Conservation (phyloP, 73 alveolate genomes). For the Symbiodinium natans region DNA sequence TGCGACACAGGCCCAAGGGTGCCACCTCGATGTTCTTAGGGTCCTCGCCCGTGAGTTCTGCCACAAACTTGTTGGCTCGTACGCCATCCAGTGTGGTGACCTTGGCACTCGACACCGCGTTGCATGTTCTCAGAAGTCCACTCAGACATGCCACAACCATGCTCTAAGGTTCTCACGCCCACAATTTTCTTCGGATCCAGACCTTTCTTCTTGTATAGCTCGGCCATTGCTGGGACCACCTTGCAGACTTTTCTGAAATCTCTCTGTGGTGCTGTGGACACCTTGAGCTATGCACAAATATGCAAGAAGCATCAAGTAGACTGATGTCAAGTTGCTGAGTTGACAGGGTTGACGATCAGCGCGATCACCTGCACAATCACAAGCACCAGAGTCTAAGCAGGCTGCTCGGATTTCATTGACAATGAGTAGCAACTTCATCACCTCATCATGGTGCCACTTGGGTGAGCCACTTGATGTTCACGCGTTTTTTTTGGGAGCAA, state of each 20-base stretch:
- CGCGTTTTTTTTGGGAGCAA: too few relatives aligned
- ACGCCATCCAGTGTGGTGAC: slow-evolving; percentile 26
- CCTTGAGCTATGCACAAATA: background rate
- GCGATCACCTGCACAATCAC: background rate
- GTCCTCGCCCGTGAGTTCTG: background rate
- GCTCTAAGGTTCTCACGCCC: background rate
- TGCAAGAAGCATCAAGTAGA: too few relatives aligned
- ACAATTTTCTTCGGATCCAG: slow-evolving; percentile 5
- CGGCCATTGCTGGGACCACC: slow-evolving; percentile 27
- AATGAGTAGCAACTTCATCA: too few relatives aligned
- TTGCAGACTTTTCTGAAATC: too few relatives aligned
- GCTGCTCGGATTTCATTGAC: too few relatives aligned
- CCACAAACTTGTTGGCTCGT: slow-evolving; percentile 42
- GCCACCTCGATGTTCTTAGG: slow-evolving; percentile 8
- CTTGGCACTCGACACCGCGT: background rate
- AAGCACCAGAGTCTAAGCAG: too few relatives aligned
- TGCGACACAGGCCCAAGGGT: too few relatives aligned
- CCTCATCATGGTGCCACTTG: too few relatives aligned
- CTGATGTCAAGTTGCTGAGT: background rate
- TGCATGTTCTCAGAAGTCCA: background rate
- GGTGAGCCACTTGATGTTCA: too few relatives aligned
- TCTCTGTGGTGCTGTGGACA: too few relatives aligned
- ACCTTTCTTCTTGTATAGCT: slow-evolving; percentile 20
- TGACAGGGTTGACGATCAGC: slow-evolving; percentile 37
- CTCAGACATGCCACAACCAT: background rate